Evolutionary conservation across 2,329 filamentous ascomycete genomes (phyloP), one percentile per base, ranked within the genome.

Genomic region (Phyllosticta ampelicida): DNA sequence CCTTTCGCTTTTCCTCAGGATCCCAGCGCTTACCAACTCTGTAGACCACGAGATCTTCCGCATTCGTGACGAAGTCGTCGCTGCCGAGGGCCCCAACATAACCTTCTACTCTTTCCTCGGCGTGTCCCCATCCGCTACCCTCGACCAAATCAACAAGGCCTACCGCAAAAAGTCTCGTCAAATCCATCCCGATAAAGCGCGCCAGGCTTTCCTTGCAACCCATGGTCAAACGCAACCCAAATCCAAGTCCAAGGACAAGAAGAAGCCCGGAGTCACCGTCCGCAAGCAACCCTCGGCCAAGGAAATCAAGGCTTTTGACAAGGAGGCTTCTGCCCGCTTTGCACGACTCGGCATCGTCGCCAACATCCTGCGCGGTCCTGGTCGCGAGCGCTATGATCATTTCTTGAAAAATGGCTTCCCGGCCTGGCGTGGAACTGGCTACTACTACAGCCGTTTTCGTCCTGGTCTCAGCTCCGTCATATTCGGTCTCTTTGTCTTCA

Each of bases 1-100:
- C 44, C 48, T 23, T 19, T 28, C 21, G 18, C 51, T 16, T 44
- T 16, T 44, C 16, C n/a, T n/a, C 36, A 16, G 8, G 11, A 16
- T n/a, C 13, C 4, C 13, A 16, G 1, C 8, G 13, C 36, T 44
- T 3, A 44, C 16, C 2, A n/a, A 16, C 13, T n/a, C n/a, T 44
- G 30, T 67, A 95, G 94, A 99, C 75, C 90, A 95, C 70, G 94
- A 99, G 76, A 97, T 99, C 77, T 99, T 99, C 78, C 88, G 90
- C 66, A 80, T 99, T 62, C 86, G 86, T 68, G 90, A 96, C 75
- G 94, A 97, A 71, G 82, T 99, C 58, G 77, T 82, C 61, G 75
- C 83, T 51, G 78, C 84, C 63, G 89, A 96, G 72, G 90, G 94
- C 60, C 68, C 78, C 55, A 86, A 88, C 62, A 81, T 89, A 61